phyloP scores from a whole-genome alignment of 75 land plant species.

The Gnetum montanum region DNA sequence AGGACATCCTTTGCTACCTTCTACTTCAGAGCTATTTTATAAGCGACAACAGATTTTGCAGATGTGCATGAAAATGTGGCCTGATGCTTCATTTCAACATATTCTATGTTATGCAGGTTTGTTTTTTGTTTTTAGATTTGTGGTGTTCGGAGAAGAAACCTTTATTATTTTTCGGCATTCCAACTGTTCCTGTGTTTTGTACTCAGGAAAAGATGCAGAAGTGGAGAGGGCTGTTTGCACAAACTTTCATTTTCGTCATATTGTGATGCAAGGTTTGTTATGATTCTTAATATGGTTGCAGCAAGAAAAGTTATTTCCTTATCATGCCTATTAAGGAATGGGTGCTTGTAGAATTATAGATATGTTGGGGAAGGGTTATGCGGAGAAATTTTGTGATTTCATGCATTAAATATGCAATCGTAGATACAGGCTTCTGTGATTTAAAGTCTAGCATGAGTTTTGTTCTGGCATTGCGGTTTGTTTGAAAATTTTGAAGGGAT shows the following conservation, averaged over 20 bases:
- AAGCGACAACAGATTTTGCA: conserved; percentile 34
- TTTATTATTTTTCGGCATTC: not conserved
- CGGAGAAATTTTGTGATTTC: too few relatives aligned
- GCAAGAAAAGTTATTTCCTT: too few relatives aligned
- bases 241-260: conserved; percentile 19
- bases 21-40: conserved; percentile 28
- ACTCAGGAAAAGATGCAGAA: conserved; percentile 2
- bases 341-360: too few relatives aligned
- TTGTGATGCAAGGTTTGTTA: conserved; percentile 42
- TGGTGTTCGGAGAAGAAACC: not conserved
- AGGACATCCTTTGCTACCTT: conserved; percentile 75
- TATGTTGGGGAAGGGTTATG: too few relatives aligned
- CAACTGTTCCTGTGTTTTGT: not conserved
- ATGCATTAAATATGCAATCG: too few relatives aligned
- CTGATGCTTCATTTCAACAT: conserved; percentile 1
- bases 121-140: conserved; percentile 1
- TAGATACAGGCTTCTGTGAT: too few relatives aligned
- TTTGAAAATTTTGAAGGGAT: too few relatives aligned
- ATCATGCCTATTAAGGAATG: too few relatives aligned
- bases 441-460: too few relatives aligned
- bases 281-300: not conserved
- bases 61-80: conserved; percentile 45
- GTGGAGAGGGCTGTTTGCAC: conserved; percentile 18
- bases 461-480: too few relatives aligned
- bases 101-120: conserved; percentile 1